Evolutionary conservation across 371 early-diverging fungal species (phyloP), one percentile per base, ranked within the genome.

Genomic region (Polyrhizophydium stewartii): DNA sequence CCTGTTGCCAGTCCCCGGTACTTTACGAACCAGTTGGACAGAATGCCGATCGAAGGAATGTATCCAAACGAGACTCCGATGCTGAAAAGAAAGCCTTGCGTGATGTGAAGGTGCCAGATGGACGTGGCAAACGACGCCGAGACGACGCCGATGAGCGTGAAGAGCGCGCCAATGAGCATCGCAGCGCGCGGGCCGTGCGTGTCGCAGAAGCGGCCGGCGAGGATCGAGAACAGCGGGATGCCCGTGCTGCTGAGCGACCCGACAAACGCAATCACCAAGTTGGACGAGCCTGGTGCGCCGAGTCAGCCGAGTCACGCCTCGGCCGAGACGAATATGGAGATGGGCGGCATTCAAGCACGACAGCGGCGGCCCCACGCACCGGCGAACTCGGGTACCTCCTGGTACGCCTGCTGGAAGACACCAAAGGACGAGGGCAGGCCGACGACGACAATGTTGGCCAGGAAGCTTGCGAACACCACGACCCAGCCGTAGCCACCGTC

Each of bases 1-100:
- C 93, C 93, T 1, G 87, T 88, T 0, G 92, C 92, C 59, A 91
- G 68, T 0, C 89, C 91, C 30, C 89, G 78, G 16, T 70, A 70
- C 41, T 71, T 76, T 10, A 79, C 75, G 65, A 92, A 93, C 88
- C 89, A 92, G 66, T 89, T 86, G 0, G 86, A 69, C 12, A 87
- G 85, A 13, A 88, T 68, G 0, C 84, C 77, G 17, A 90, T 66
- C 45, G 84, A 84, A 0, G 90, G 87, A 33, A 89, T 84, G 74
- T 83, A 88, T 6, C 86, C 61, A 49, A 92, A 71, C 0, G 86
- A 80, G 6, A 81, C 74, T 12, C 90, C 89, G 45, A 87, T 17
- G 24, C 77, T 74, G 35, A 60, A 55, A 30, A 71, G 31, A 28
- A 72, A 40, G 28, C 63, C 61, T 31, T 67, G 68, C 25, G 64